A percentile compares a stretch with the other conserved stretches of the same genome.
Evolutionary conservation across 257 asterid species (phyloP).

Genomic region (Rehmannia glutinosa): DNA sequence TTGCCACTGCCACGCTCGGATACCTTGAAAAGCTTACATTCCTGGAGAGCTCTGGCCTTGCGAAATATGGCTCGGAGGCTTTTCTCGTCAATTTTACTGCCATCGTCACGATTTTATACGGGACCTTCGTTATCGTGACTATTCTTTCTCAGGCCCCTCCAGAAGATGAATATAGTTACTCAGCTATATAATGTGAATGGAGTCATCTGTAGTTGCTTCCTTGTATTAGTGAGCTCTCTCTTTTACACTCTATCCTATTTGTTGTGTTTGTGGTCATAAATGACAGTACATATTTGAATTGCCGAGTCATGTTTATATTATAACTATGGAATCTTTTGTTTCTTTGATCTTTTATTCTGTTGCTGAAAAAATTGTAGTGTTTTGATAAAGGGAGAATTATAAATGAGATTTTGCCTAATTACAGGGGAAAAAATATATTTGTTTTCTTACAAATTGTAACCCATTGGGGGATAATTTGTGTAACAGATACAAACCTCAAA

Average conservation of each 20-base stretch:
- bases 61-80: constrained; percentile 82
- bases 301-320: not conserved
- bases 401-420: too few relatives aligned
- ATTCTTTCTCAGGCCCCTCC: constrained; percentile 48
- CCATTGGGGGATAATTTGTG: too few relatives aligned
- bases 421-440: too few relatives aligned
- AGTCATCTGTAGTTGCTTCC: not conserved
- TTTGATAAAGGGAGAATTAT: too few relatives aligned
- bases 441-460: too few relatives aligned
- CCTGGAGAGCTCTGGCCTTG: constrained; percentile 63
- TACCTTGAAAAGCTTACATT: constrained; percentile 93
- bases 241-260: not conserved
- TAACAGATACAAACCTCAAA: too few relatives aligned
- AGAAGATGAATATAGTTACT: constrained; percentile 65
- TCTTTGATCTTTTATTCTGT: not conserved
- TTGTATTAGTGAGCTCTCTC: not conserved
- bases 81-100: constrained; percentile 91
- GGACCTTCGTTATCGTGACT: constrained; percentile 71
- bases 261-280: not conserved
- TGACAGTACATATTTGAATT: not conserved
- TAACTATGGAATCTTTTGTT: not conserved
- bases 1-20: constrained; percentile 68
- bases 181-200: constrained; percentile 37
- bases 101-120: constrained; percentile 66
- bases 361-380: too few relatives aligned